These are phyloP conservation scores for Aspergillus carbonarius DNA, from an alignment of 2,329 filamentous ascomycete genomes.

Conservation along the genomic window DNA sequence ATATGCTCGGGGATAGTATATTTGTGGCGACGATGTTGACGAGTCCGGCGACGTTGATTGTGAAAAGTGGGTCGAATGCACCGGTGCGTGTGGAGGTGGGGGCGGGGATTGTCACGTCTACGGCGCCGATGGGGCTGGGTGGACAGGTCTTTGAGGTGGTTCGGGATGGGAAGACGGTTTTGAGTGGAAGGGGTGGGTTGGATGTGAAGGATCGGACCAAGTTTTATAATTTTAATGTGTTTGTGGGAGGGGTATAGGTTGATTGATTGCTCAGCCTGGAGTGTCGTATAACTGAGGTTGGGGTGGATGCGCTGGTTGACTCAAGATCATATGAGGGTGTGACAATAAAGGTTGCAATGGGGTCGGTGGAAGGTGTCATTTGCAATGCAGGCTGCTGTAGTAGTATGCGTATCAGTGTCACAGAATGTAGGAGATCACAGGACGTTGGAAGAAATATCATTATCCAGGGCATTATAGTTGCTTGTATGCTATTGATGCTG, in stretches of 20 bases:
- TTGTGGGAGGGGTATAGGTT: slow-evolving; percentile 21
- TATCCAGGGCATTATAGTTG: too few relatives aligned
- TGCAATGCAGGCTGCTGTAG: too few relatives aligned
- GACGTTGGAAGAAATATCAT: too few relatives aligned
- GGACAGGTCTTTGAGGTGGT: slow-evolving; percentile 28
- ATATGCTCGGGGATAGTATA: slow-evolving; percentile 29
- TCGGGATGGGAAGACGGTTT: slow-evolving; percentile 18
- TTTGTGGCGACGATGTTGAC: slow-evolving; percentile 35
- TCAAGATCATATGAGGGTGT: too few relatives aligned
- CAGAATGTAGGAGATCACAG: too few relatives aligned
- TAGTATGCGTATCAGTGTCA: too few relatives aligned
- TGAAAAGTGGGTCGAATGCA: slow-evolving; percentile 27
- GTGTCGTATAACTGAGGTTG: too few relatives aligned
- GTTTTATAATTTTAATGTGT: slow-evolving; percentile 37
- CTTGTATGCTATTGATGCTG: too few relatives aligned
- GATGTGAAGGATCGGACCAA: slow-evolving; percentile 26
- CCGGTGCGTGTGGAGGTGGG: slow-evolving; percentile 26
- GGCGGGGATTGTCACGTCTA: slow-evolving; percentile 33
- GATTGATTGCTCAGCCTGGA: too few relatives aligned
- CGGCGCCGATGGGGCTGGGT: slow-evolving; percentile 34
- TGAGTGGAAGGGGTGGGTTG: slow-evolving; percentile 20
- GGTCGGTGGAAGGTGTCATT: too few relatives aligned
- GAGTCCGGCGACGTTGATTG: slow-evolving; percentile 27
- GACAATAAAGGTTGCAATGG: too few relatives aligned
- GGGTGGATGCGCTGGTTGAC: too few relatives aligned